Base-by-base conservation (phyloP, 257 asterid genomes). In the Voacanga thouarsii region DNA sequence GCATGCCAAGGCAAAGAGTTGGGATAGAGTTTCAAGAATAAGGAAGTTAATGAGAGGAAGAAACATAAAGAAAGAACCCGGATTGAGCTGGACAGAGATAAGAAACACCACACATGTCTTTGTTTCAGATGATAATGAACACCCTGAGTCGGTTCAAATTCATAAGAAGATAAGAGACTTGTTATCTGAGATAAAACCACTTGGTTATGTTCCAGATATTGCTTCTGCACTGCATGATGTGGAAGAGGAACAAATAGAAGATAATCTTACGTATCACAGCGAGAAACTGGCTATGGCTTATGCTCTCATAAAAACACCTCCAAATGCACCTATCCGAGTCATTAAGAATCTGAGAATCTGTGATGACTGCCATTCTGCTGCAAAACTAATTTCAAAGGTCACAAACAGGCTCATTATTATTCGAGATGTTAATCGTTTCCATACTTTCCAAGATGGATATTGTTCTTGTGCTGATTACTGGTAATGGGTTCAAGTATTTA, bases 71-170 rank as follows among this genome's bases (percentile, higher is more conserved):
- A 92, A 94, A 85, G 99, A 94, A 86, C 97, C 99, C 5, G 97
- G 98, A 51, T 78, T 87, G 88, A 94, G 99, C 89, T 92, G 99
- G 98, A 90, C 83, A 12, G 96, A 94, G 44, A 94, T 92, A 80
- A 85, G 85, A 79, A 89, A 87, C 39, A 84, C 80, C 19, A 92
- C 96, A 4, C 96, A 91, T 72, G 78, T 89, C 63, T 91, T 94
- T 80, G 85, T 85, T 75, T 89, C 97, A 23, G 95, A 83, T 56
- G 97, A 90, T 50, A 87, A 80, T 18, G 75, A 79, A 44, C 97
- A 91, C 71, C 82, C 76, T 19, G 97, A 91, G 51, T 84, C 90
- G 3, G 87, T 57, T 81, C 81, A 77, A 74, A 90, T 92, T 83
- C 94, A 81, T 23, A 85, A 84, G 61, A 90, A 89, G 75, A 84